Evolutionary conservation across 2,329 filamentous ascomycete genomes (phyloP).

Genomic region (Aspergillus texensis): DNA sequence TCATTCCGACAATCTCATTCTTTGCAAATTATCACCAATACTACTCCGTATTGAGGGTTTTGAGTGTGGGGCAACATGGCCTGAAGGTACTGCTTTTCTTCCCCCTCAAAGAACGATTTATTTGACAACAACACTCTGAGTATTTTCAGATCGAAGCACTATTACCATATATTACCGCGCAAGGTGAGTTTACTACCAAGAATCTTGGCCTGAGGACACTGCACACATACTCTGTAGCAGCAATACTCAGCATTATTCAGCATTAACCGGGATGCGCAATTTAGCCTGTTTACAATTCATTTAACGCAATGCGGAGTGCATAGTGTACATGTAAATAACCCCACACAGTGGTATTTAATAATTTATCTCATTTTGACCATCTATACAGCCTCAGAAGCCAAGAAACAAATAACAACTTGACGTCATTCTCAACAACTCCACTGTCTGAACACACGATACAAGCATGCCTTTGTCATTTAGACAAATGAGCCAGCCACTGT

Average conservation of each 20-base stretch:
- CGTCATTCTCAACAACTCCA: background rate
- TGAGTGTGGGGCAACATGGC: background rate
- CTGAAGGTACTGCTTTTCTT: background rate
- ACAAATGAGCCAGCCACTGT: background rate
- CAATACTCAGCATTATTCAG: background rate
- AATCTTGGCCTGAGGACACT: background rate
- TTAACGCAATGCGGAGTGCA: constrained; percentile 1
- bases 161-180: background rate
- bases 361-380: background rate
- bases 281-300: background rate
- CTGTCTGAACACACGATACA: background rate
- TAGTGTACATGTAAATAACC: background rate
- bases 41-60: background rate
- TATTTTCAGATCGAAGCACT: background rate
- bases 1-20: background rate
- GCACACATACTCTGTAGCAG: background rate
- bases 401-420: background rate
- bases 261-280: background rate
- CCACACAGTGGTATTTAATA: background rate
- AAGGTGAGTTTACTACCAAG: background rate
- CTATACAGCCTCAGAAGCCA: background rate
- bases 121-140: background rate
- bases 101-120: background rate
- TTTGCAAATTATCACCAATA: background rate
- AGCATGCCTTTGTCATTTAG: background rate